Evolutionary conservation across 768 basidiomycete genomes (phyloP), one percentile per base, ranked within the genome.

Genomic region (Tricholoma matsutake): DNA sequence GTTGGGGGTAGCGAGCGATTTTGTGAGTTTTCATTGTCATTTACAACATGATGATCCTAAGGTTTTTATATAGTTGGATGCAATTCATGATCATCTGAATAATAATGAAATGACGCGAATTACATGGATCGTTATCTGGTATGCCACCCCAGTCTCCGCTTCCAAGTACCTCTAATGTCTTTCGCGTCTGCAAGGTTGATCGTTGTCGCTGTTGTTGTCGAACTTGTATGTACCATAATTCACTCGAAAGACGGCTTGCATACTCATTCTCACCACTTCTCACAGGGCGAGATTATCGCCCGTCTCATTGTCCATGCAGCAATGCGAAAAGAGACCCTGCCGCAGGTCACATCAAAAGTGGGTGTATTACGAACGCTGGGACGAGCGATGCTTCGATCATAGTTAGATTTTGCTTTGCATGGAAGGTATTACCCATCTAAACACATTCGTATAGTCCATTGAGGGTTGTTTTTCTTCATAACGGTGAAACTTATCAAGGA

Each of bases 21-120:
- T 98, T 71, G 92, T 95, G 69, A 66, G 91, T 81, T n/a, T 16
- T 55, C 60, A 35, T 37, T 35, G 35, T 2, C 14, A 60, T 51
- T n/a, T 3, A n/a, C 16, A 14, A 43, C 9, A n/a, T 41, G 25
- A 54, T 60, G 57, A 52, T 28, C 18, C 34, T 53, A 57, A 54
- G 45, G 18, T 55, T 58, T n/a, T 60, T 94, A 58, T 61, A 28
- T 31, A 95, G 92, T 79, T 96, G 62, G 91, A 93, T 65, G 90
- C 91, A 47, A 96, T 97, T 64, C 95, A 97, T 67, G 93, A 96
- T 65, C 94, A 96, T 68, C 74, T 97, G 56, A 96, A 96, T 68
- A 90, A 91, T 63, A 85, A 82, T 53, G 92, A 91, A 10, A 96
- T 95, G 90, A 89, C 91, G 61, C 83, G 93, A 25, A 94, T 96